Percentiles rank a stretch among this genome's conserved stretches.
Evolutionary conservation across 2,329 filamentous ascomycete species (phyloP).

Genomic region (Tolypocladium tundrense): DNA sequence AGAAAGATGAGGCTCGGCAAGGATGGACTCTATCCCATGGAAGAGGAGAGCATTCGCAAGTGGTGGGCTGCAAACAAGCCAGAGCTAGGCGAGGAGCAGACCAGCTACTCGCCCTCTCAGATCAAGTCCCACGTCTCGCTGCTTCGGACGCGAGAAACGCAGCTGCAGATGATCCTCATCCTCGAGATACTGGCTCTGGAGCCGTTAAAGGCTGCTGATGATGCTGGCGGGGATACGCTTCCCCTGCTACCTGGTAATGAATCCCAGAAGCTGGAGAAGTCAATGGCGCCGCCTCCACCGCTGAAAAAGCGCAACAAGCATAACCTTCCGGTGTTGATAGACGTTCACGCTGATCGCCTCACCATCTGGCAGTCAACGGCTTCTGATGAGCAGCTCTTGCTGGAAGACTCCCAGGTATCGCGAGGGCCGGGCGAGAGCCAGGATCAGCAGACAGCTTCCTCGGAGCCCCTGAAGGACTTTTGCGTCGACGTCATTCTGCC

Average conservation of each 20-base stretch:
- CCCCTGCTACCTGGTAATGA: conserved; percentile 31
- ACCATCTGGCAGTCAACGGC: conserved; percentile 78
- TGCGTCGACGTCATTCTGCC: conserved; percentile 73
- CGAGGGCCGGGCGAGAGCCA: conserved; percentile 21
- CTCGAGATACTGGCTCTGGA: conserved; percentile 68
- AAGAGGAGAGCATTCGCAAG: conserved; percentile 51
- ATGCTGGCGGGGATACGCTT: conserved; percentile 33
- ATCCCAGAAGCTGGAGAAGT: conserved; percentile 12
- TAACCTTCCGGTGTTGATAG: conserved; percentile 55
- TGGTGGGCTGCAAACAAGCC: conserved; percentile 61
- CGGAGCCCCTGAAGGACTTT: conserved; percentile 63
- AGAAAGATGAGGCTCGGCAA: conserved; percentile 59
- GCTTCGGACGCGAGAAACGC: conserved; percentile 64
- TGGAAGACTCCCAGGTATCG: conserved; percentile 36
- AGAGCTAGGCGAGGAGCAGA: conserved; percentile 38
- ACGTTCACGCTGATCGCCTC: conserved; percentile 65
- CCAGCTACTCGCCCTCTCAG: conserved; percentile 36
- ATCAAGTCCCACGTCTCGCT: conserved; percentile 54
- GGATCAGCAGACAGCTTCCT: conserved; percentile 29
- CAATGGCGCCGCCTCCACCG: conserved; percentile 15
- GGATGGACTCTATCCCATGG: conserved; percentile 56
- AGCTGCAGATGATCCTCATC: conserved; percentile 70
- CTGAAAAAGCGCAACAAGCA: conserved; percentile 50
- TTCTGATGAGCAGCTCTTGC: conserved; percentile 42
- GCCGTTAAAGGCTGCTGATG: conserved; percentile 31